phyloP scores from a whole-genome alignment of 768 basidiomycete genomes.

The Tephrocybe rancida region DNA sequence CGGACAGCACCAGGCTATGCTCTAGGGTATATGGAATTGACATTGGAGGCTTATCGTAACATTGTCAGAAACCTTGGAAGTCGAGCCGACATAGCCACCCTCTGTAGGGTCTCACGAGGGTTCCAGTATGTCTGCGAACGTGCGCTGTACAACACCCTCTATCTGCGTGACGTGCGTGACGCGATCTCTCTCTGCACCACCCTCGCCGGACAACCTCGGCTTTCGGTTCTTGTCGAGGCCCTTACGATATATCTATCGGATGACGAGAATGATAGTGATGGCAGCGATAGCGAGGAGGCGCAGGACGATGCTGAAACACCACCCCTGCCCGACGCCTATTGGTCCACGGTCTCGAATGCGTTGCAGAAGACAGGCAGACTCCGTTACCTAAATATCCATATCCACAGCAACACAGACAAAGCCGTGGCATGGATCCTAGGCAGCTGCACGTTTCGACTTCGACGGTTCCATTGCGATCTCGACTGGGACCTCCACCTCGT shows the following conservation, averaged over 20 bases:
- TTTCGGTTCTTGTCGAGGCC: constrained; percentile 54
- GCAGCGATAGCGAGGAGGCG: constrained; percentile 26
- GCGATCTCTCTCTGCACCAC: constrained; percentile 49
- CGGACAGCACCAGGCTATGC: constrained; percentile 43
- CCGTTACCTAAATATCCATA: constrained; percentile 54
- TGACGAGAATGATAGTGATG: constrained; percentile 29
- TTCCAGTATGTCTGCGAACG: constrained; percentile 59
- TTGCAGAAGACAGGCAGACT: constrained; percentile 49
- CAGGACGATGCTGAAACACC: constrained; percentile 21
- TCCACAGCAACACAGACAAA: constrained; percentile 37
- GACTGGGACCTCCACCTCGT: constrained; percentile 62
- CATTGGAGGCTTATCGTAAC: constrained; percentile 59
- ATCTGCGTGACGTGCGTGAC: constrained; percentile 40
- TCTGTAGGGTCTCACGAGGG: constrained; percentile 59
- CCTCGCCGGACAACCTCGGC: constrained; percentile 45
- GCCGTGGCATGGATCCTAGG: constrained; percentile 41
- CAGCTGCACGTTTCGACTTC: constrained; percentile 54
- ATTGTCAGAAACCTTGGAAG: constrained; percentile 55
- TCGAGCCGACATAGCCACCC: constrained; percentile 54
- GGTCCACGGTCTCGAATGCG: constrained; percentile 51
- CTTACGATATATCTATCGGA: constrained; percentile 51
- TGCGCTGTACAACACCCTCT: constrained; percentile 61
- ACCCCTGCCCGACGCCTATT: constrained; percentile 41
- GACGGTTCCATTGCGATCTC: constrained; percentile 64
- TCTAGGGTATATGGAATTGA: constrained; percentile 53